Conservation (phyloP, 352 stramenopile species). For the Blastocystis sp. region DNA sequence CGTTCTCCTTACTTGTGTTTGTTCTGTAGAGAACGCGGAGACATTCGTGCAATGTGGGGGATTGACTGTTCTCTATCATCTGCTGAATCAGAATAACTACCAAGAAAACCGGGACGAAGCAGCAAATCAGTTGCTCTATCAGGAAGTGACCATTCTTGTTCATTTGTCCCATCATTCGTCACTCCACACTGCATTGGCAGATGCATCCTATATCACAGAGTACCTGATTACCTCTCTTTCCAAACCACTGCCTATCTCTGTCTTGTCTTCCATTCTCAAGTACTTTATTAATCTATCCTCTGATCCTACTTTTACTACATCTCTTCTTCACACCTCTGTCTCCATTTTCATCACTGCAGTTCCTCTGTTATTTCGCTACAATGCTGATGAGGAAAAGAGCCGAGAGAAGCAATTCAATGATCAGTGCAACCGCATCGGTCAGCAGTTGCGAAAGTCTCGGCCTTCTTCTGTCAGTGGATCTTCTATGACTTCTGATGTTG, state of each 20-base stretch:
- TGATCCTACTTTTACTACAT: not conserved
- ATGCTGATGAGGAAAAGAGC: not conserved
- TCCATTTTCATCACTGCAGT: not conserved
- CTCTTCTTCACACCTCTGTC: constrained; percentile 7
- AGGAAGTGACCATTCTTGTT: not conserved
- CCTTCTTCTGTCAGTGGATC: not conserved
- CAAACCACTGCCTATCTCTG: not conserved
- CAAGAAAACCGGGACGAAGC: not conserved
- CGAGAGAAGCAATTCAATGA: constrained; percentile 24
- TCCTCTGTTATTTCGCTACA: constrained; percentile 24
- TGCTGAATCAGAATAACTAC: not conserved
- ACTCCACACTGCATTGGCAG: not conserved
- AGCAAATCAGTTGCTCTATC: not conserved
- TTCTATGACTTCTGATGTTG: not conserved
- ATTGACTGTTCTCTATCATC: not conserved
- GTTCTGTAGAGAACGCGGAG: not conserved
- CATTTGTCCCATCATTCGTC: not conserved
- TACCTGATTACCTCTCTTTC: not conserved
- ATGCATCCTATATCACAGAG: not conserved
- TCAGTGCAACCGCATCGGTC: not conserved
- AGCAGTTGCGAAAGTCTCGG: not conserved
- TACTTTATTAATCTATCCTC: not conserved
- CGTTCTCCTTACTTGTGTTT: not conserved
- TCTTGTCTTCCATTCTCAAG: not conserved
- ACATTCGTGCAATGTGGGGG: not conserved